Evolutionary conservation across 495 filamentous ascomycete genomes (phyloP).

Genomic region (Haplographium delicatum): DNA sequence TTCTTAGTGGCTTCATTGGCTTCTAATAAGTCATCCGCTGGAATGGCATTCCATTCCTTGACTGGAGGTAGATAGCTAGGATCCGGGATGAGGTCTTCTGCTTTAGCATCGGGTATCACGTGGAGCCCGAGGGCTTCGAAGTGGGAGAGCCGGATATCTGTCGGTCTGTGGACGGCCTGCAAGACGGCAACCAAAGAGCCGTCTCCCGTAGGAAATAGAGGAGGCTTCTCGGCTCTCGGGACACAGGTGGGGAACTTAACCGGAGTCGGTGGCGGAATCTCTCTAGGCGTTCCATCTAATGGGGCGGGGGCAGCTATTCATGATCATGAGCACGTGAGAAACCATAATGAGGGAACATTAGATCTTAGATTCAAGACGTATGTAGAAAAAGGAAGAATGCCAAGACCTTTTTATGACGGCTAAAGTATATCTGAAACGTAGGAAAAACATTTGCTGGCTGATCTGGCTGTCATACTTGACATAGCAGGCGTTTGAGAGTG

Average conservation of each 20-base stretch:
- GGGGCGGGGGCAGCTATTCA: conserved; percentile 29
- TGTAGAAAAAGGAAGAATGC: conserved; percentile 3
- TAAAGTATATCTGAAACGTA: neutral
- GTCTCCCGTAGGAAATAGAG: conserved; percentile 11
- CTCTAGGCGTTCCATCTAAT: conserved; percentile 33
- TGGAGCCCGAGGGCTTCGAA: conserved; percentile 44
- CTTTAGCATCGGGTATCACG: conserved; percentile 37
- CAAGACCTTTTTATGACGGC: neutral
- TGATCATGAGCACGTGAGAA: conserved; percentile 23
- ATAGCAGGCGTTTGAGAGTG: neutral
- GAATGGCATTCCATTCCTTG: conserved; percentile 39
- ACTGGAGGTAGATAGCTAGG: conserved; percentile 41
- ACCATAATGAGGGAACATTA: too few relatives aligned
- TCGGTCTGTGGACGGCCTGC: conserved; percentile 42
- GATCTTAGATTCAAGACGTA: too few relatives aligned
- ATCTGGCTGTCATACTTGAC: neutral
- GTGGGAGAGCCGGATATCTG: conserved; percentile 38
- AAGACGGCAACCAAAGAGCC: conserved; percentile 37
- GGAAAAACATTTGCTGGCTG: neutral
- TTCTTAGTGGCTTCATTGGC: conserved; percentile 36
- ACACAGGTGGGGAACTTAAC: conserved; percentile 43
- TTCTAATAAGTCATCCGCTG: conserved; percentile 36
- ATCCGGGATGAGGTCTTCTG: conserved; percentile 42
- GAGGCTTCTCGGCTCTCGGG: conserved; percentile 25
- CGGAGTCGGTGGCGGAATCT: conserved; percentile 47